Conservation (phyloP, 2,329 filamentous ascomycete species). For the Paraconiothyrium sp. region DNA sequence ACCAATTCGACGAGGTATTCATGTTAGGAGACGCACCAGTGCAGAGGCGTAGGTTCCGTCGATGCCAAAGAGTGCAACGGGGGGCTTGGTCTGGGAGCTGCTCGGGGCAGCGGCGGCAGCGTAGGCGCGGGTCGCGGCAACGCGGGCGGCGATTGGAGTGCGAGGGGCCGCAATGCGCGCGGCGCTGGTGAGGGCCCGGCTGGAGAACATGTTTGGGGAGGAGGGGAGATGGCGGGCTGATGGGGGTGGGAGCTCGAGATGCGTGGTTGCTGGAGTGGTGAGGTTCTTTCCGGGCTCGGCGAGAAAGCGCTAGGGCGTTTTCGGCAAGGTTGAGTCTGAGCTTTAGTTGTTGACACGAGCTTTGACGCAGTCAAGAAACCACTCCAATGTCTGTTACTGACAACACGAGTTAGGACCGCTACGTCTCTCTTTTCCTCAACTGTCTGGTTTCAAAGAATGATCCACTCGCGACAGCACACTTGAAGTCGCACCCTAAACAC, state of each 20-base stretch:
- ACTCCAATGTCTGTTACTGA: neutral
- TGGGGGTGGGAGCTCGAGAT: constrained; percentile 30
- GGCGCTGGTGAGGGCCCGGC: constrained; percentile 65
- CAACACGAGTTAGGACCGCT: neutral
- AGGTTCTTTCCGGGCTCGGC: constrained; percentile 38
- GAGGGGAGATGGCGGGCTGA: constrained; percentile 46
- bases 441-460: too few species aligned
- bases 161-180: constrained; percentile 66
- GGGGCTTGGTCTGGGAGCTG: constrained; percentile 77
- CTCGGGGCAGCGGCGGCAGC: constrained; percentile 67
- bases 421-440: too few species aligned
- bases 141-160: constrained; percentile 67
- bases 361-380: too few species aligned
- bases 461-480: too few species aligned
- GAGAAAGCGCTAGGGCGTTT: constrained; percentile 26
- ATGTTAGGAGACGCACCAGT: constrained; percentile 76
- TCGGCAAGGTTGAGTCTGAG: constrained; percentile 17
- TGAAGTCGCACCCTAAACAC: neutral
- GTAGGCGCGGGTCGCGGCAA: constrained; percentile 77
- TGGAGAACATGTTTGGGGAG: constrained; percentile 62
- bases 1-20: constrained; percentile 29
- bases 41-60: constrained; percentile 99
- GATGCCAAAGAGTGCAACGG: constrained; percentile 90
- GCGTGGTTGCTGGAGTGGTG: constrained; percentile 19
- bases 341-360: neutral